phyloP scores from a whole-genome alignment of 2,329 filamentous ascomycete species.

The Talaromyces verruculosus region DNA sequence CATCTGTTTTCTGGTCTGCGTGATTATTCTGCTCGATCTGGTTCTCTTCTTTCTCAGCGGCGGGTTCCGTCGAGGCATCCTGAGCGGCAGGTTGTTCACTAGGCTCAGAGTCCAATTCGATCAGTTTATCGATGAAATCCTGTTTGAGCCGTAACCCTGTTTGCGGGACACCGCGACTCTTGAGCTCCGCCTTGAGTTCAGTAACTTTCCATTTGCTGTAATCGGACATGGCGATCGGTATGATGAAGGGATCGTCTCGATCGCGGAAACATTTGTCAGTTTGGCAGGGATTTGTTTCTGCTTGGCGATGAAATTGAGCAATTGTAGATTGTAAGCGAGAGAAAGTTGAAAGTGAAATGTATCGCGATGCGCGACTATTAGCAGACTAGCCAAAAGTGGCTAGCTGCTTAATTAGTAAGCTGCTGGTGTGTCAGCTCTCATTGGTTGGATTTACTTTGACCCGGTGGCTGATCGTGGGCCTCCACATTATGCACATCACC shows the following conservation, averaged over 20 bases:
- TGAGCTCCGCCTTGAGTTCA: conserved; percentile 73
- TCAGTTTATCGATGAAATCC: conserved; percentile 63
- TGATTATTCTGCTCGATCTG: conserved; percentile 11
- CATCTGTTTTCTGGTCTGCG: conserved; percentile 20
- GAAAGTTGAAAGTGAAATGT: not conserved
- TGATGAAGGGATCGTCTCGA: not conserved
- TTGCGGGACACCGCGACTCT: conserved; percentile 66
- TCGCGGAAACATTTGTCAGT: not conserved
- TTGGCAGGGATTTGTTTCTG: no score
- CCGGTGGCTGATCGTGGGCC: not conserved
- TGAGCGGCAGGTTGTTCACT: conserved; percentile 33
- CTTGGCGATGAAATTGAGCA: conserved; percentile 2
- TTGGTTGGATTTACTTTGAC: not conserved
- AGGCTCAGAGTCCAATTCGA: conserved; percentile 42
- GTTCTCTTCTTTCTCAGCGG: conserved; percentile 21
- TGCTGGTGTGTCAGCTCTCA: not conserved
- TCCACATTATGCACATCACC: not conserved
- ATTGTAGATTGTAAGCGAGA: not conserved
- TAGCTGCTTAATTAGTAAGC: not conserved
- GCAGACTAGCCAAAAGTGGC: not conserved
- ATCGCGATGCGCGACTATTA: conserved; percentile 5
- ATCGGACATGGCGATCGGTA: conserved; percentile 47
- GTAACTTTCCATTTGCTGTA: conserved; percentile 67
- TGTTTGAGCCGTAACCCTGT: conserved; percentile 69
- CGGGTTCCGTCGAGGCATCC: conserved; percentile 19